Evolutionary conservation across 139 green algal genomes (phyloP).

Genomic region (Asterochloris erici): DNA sequence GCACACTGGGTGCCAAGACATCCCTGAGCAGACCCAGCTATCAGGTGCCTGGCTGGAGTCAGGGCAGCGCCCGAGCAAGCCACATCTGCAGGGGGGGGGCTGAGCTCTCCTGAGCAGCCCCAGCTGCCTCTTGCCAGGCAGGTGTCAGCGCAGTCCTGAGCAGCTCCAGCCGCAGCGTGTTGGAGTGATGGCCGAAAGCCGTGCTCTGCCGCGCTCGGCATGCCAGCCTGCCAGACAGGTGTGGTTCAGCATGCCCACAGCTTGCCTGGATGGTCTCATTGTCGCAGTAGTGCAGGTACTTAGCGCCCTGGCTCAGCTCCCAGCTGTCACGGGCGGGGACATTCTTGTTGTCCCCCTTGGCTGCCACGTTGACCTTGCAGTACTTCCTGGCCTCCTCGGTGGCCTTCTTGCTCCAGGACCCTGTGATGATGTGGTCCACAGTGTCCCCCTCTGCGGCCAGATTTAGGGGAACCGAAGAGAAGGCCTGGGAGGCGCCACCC

Average conservation of each 20-base stretch:
- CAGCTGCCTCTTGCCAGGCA: not conserved
- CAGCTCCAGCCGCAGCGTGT: not conserved
- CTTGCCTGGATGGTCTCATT: conserved; percentile 94
- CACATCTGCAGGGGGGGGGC: not conserved
- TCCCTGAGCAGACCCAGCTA: not conserved
- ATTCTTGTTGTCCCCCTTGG: conserved; percentile 86
- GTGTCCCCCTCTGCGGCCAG: conserved; percentile 63
- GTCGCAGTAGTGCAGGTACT: conserved; percentile 98
- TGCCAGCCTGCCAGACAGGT: too few species aligned
- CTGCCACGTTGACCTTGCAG: conserved; percentile 66
- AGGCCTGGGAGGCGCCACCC: conserved; percentile 91
- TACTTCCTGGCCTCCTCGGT: conserved; percentile 83
- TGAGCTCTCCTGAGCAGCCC: not conserved
- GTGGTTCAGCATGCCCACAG: not conserved
- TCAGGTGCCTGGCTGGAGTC: too few species aligned
- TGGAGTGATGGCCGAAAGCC: not conserved
- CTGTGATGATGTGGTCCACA: conserved; percentile 94
- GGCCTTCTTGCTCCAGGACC: conserved; percentile 94
- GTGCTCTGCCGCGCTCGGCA: too few species aligned
- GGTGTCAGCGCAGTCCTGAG: not conserved
- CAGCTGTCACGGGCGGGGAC: conserved; percentile 71
- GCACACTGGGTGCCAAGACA: not conserved
- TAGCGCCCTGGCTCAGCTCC: conserved; percentile 76
- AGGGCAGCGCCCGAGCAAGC: not conserved
- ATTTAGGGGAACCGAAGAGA: conserved; percentile 94